Percentiles rank a stretch among this genome's conserved stretches.
Conservation (phyloP, 352 stramenopile genomes). For the Heterotrichella gracilis region DNA sequence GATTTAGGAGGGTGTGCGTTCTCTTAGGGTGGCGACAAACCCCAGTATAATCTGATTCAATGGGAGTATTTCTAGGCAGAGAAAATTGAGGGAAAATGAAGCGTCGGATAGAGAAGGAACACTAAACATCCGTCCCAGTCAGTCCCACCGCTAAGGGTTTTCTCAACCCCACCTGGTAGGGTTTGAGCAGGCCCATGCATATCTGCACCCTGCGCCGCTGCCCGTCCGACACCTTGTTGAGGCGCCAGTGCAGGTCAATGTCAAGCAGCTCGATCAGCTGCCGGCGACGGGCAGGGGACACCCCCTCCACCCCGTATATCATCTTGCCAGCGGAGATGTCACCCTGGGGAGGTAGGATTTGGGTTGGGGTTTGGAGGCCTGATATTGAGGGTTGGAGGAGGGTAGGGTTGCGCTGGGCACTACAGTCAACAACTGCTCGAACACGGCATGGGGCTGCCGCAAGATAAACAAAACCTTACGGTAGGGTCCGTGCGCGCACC, state of each 20-base stretch:
- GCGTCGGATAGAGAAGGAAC: too few species aligned
- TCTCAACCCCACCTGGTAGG: slow-evolving; percentile 72
- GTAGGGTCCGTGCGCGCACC: background rate
- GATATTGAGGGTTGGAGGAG: background rate
- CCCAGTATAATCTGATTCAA: too few species aligned
- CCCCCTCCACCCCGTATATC: slow-evolving; percentile 69
- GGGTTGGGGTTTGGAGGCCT: too few species aligned
- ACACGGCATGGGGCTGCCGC: background rate
- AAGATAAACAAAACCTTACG: background rate
- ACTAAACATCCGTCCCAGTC: too few species aligned
- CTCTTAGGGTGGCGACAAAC: too few species aligned
- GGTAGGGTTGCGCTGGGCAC: background rate
- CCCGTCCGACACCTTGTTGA: slow-evolving; percentile 40
- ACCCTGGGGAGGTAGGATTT: slow-evolving; percentile 41
- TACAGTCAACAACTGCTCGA: background rate
- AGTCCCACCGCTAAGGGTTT: too few species aligned
- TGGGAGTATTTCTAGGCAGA: too few species aligned
- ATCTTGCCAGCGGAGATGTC: slow-evolving; percentile 77
- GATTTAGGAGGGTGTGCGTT: too few species aligned
- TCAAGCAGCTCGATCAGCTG: slow-evolving; percentile 62
- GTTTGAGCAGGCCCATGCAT: slow-evolving; percentile 62
- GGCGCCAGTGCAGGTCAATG: slow-evolving; percentile 60
- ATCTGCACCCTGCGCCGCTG: slow-evolving; percentile 62
- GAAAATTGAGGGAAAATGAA: too few species aligned
- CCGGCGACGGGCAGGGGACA: slow-evolving; percentile 57